These are phyloP conservation scores for Terana coerulea DNA, from an alignment of 768 basidiomycete species.

Conservation along the genomic window DNA sequence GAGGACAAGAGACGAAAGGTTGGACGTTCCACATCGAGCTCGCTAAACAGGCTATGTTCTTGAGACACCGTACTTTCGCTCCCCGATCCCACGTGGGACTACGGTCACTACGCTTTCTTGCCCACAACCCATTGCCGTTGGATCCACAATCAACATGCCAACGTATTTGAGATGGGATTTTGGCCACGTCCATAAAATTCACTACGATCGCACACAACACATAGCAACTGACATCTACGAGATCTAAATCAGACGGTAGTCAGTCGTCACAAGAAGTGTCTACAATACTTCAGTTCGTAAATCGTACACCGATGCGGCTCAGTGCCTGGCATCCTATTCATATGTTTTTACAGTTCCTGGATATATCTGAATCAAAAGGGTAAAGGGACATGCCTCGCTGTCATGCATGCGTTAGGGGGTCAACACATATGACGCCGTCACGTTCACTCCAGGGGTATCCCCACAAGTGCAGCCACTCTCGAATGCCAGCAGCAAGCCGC, in stretches of 20 bases:
- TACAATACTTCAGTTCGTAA: slow-evolving; percentile 2
- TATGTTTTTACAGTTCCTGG: slow-evolving; percentile 7
- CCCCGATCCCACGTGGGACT: too few species aligned
- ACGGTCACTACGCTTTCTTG: too few species aligned
- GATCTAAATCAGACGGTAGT: not conserved
- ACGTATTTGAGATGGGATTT: too few species aligned
- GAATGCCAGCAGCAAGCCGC: slow-evolving; percentile 80
- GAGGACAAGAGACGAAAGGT: too few species aligned
- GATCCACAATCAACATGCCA: too few species aligned
- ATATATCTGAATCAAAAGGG: not conserved
- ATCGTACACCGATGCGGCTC: not conserved
- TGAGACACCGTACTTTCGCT: too few species aligned
- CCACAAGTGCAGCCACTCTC: slow-evolving; percentile 91
- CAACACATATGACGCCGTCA: slow-evolving; percentile 87
- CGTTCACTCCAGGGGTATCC: slow-evolving; percentile 95
- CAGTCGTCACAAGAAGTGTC: not conserved
- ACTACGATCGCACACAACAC: too few species aligned
- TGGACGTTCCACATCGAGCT: too few species aligned
- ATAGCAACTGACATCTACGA: slow-evolving; percentile 2
- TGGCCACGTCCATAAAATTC: too few species aligned
- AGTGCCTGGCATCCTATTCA: not conserved
- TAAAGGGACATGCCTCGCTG: not conserved
- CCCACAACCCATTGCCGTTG: too few species aligned
- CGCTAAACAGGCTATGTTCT: too few species aligned
- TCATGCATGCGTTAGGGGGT: slow-evolving; percentile 67